phyloP scores from a whole-genome alignment of 2,329 filamentous ascomycete genomes.

The Fusarium chlamydosporum region DNA sequence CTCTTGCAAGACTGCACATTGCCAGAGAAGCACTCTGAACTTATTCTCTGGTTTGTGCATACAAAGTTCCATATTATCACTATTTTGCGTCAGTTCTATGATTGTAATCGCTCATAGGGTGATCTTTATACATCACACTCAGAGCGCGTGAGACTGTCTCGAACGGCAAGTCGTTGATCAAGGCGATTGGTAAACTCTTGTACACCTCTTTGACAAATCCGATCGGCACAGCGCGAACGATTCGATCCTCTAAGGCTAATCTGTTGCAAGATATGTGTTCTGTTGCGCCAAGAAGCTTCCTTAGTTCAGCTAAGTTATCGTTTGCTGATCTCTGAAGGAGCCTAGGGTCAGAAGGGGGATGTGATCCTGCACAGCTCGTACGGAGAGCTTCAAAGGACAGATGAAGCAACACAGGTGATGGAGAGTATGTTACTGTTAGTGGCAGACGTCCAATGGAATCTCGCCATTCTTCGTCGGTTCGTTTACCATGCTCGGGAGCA shows the following conservation, averaged over 20 bases:
- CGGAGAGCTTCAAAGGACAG: background rate
- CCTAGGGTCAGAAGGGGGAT: background rate
- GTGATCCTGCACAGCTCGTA: background rate
- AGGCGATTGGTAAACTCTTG: constrained; percentile 1
- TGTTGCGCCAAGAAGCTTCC: constrained; percentile 5
- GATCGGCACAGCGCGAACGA: constrained; percentile 1
- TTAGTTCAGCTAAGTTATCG: constrained; percentile 13
- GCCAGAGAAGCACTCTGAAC: constrained; percentile 1
- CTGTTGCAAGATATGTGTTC: constrained; percentile 8
- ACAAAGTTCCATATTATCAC: background rate
- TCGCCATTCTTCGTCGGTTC: background rate
- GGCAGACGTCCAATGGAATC: background rate
- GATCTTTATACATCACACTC: constrained; percentile 9
- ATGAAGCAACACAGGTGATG: background rate
- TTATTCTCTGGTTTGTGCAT: background rate
- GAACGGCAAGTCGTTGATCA: constrained; percentile 16
- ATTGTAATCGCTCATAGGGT: background rate
- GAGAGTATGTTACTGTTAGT: background rate
- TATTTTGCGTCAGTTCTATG: background rate
- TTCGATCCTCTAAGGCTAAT: background rate
- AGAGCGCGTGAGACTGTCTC: background rate
- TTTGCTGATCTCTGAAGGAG: constrained; percentile 6
- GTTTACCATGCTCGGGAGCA: background rate
- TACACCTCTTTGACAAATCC: background rate
- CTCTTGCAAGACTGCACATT: constrained; percentile 4